phyloP scores from a whole-genome alignment of 257 asterid genomes.

The Nicotiana obtusifolia region DNA sequence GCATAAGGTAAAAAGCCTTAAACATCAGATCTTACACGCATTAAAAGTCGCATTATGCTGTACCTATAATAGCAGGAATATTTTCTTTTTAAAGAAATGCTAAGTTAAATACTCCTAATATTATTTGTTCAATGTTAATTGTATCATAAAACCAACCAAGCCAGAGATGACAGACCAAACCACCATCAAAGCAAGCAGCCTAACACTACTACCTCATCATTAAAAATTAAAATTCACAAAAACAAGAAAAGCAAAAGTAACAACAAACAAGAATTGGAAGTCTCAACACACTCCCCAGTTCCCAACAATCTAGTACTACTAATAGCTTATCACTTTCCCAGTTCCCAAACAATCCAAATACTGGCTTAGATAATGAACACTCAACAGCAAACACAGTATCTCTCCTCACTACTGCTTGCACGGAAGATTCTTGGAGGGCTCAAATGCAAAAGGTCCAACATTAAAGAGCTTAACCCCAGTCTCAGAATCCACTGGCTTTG shows the following conservation, averaged over 20 bases:
- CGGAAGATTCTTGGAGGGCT: conserved; percentile 38
- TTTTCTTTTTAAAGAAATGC: not conserved
- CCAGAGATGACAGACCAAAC: not conserved
- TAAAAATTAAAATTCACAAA: not conserved
- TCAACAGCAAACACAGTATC: not conserved
- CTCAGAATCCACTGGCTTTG: not conserved
- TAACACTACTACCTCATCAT: not conserved
- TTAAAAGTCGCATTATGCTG: not conserved
- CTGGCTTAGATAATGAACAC: not conserved
- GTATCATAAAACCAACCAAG: not conserved
- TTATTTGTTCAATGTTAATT: not conserved
- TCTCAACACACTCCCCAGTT: not conserved
- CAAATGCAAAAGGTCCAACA: conserved; percentile 75
- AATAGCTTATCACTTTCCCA: not conserved
- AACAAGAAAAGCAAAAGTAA: not conserved
- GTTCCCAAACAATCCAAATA: not conserved
- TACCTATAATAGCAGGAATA: not conserved
- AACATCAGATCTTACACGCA: not conserved
- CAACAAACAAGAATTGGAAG: not conserved
- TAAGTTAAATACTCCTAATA: not conserved
- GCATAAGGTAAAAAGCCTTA: not conserved
- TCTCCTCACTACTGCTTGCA: conserved; percentile 19
- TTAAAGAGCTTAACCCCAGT: conserved; percentile 32
- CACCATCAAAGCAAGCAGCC: not conserved
- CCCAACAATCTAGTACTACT: not conserved